phyloP scores from a whole-genome alignment of 192 early-diverging fungal species.

The Bifiguratus adelaidae region DNA sequence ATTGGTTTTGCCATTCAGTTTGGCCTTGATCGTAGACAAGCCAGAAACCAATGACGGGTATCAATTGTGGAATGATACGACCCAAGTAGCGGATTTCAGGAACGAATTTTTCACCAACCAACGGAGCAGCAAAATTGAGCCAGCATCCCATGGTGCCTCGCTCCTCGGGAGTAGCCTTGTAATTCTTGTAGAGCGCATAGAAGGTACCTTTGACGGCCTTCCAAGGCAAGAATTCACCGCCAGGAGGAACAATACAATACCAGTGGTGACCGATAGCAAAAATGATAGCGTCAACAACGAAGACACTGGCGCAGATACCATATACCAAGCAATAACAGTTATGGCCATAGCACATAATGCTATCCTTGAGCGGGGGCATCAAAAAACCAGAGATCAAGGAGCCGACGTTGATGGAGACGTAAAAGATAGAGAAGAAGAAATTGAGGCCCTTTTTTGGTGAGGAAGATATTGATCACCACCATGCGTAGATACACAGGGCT shows the following conservation, averaged over 20 bases:
- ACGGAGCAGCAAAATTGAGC: conserved; percentile 29
- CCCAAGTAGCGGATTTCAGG: conserved; percentile 19
- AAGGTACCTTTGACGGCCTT: conserved; percentile 22
- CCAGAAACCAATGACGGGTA: conserved; percentile 14
- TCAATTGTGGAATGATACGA: conserved; percentile 12
- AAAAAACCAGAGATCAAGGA: no score
- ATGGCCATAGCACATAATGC: conserved; percentile 21
- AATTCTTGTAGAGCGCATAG: conserved; percentile 4
- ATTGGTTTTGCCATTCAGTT: conserved; percentile 2
- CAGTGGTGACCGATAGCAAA: conserved; percentile 35
- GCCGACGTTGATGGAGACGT: no score
- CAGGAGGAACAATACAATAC: conserved; percentile 54
- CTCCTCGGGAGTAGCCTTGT: conserved; percentile 10
- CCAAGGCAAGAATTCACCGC: conserved; percentile 38
- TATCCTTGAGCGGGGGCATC: no score
- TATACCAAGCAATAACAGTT: conserved; percentile 28
- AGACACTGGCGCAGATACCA: conserved; percentile 24
- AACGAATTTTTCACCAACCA: conserved; percentile 18
- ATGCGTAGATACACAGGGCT: no score
- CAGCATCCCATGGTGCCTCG: conserved; percentile 18
- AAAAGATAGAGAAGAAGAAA: no score
- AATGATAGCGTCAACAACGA: conserved; percentile 25
- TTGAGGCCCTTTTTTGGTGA: no score
- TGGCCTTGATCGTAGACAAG: conserved; percentile 6
- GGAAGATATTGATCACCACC: no score